Evolutionary conservation across 192 early-diverging fungal genomes (phyloP).

Genomic region (Entomortierella chlamydospora): DNA sequence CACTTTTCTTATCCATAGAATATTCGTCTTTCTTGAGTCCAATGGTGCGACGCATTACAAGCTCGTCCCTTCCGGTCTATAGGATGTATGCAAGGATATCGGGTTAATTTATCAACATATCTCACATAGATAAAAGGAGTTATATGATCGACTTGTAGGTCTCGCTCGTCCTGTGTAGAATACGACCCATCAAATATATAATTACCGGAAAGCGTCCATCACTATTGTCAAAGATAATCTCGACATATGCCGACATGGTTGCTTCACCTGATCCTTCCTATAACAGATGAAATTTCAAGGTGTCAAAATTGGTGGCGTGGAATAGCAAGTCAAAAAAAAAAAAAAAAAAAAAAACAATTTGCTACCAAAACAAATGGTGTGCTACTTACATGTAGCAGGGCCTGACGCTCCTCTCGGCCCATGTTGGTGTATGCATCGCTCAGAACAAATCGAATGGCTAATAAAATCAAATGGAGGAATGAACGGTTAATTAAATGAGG

Average conservation of each 20-base stretch:
- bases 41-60: conserved; percentile 92
- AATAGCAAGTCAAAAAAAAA: not conserved
- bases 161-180: no score
- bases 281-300: conserved; percentile 6
- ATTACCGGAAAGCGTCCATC: conserved; percentile 92
- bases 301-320: conserved; percentile 25
- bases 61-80: conserved; percentile 90
- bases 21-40: conserved; percentile 99
- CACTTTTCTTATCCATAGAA: conserved; percentile 93
- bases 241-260: conserved; percentile 96
- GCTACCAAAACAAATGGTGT: not conserved
- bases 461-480: not conserved
- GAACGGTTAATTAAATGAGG: not conserved
- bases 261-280: conserved; percentile 92
- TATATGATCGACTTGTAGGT: no score
- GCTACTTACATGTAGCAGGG: conserved; percentile 84
- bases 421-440: conserved; percentile 96
- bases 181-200: no score
- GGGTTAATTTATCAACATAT: no score
- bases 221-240: conserved; percentile 96
- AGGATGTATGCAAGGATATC: no score
- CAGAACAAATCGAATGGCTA: conserved; percentile 95
- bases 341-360: not conserved
- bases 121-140: no score
- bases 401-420: conserved; percentile 92